A percentile compares a stretch with the other conserved stretches of the same genome.
These are phyloP conservation scores for Puccinia triticina DNA, from an alignment of 1,284 basidiomycete genomes.

Conservation along the genomic window DNA sequence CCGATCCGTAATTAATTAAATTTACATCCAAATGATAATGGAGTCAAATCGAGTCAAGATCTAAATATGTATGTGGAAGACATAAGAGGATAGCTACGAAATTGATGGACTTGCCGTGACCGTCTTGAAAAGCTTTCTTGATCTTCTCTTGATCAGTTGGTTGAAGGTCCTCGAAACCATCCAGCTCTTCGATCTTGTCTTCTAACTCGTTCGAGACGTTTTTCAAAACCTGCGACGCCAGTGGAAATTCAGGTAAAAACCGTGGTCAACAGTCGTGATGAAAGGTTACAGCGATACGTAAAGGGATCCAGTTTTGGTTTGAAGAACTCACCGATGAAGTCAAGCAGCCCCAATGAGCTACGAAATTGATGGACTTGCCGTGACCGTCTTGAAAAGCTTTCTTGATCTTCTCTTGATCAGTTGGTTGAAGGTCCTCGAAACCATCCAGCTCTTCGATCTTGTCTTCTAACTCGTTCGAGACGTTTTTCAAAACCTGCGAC, in stretches of 20 bases:
- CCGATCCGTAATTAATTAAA: neutral
- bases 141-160: conserved; percentile 38
- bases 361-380: conserved; percentile 7
- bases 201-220: conserved; percentile 31
- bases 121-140: conserved; percentile 36
- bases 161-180: conserved; percentile 48
- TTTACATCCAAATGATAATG: neutral
- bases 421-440: conserved; percentile 39
- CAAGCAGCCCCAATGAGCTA: conserved; percentile 48
- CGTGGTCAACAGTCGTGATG: neutral
- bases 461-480: conserved; percentile 18
- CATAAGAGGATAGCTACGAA: neutral
- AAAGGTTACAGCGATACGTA: too few relatives aligned
- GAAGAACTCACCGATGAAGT: conserved; percentile 23
- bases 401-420: conserved; percentile 41
- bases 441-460: conserved; percentile 45
- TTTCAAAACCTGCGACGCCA: conserved; percentile 12
- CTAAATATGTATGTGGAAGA: neutral
- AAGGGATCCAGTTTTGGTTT: too few relatives aligned
- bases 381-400: conserved; percentile 40
- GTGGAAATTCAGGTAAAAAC: neutral
- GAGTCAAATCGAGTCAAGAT: neutral
- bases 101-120: conserved; percentile 18
- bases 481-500: conserved; percentile 29
- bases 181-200: conserved; percentile 33